Evolutionary conservation across 2,329 filamentous ascomycete species (phyloP), one percentile per base, ranked within the genome.

Genomic region (Shiraia bambusicola): DNA sequence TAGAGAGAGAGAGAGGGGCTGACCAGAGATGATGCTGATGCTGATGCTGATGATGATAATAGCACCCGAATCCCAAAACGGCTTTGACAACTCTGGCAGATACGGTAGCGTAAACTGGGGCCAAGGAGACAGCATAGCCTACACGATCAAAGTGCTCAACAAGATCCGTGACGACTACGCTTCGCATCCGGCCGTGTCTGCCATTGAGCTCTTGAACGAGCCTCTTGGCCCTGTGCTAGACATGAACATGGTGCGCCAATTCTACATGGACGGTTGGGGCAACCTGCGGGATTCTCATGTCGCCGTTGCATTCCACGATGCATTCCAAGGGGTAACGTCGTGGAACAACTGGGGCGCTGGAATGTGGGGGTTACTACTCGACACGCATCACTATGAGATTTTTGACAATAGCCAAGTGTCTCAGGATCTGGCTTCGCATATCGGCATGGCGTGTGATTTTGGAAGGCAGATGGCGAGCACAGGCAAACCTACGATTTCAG

Each of bases 11-110:
- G n/a, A n/a, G n/a, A n/a, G n/a, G n/a, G n/a, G n/a, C n/a, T n/a
- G n/a, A n/a, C n/a, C n/a, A n/a, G n/a, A n/a, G n/a, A 8, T 22
- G 19, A 22, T 22, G 19, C 8, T 4, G 19, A 5, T 22, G 19
- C 8, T 22, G 19, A 8, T 22, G 8, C 8, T 22, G 19, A 8
- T 22, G 19, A 5, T 22, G 19, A 22, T 8, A 22, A 10, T 31
- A 72, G 80, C 80, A 24, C 78, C 80, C 13, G 76, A 76, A 6
- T 83, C 79, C 6, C 82, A 86, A 54, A 85, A 85, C 47, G 82
- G 82, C 3, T 85, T 84, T 58, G 82, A 86, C 65, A 86, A 85
- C 66, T 81, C 77, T 39, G 83, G 83, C 32, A 72, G 69, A 31
- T 67, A 70, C 13, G 76, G 76, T 4, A 31, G 49, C 5, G 67